A percentile compares a stretch with the other conserved stretches of the same genome.
Evolutionary conservation across 1,284 basidiomycete genomes (phyloP).

Genomic region (Lentinula novae-zelandiae): DNA sequence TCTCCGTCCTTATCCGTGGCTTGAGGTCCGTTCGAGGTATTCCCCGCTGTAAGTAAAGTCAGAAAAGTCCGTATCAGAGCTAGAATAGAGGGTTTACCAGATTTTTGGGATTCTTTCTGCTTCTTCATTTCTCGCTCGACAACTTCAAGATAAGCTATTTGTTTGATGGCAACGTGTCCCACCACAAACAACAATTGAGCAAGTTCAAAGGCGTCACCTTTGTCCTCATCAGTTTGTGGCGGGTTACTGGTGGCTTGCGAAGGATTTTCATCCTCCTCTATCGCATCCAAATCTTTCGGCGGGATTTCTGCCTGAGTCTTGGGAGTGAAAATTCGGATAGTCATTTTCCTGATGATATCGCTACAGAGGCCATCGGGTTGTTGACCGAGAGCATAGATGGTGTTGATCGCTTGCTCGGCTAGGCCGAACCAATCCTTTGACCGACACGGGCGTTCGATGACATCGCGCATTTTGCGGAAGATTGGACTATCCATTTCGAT

Average conservation of each 20-base stretch:
- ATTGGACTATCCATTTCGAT: conserved; percentile 87
- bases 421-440: conserved; percentile 95
- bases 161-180: conserved; percentile 96
- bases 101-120: conserved; percentile 85
- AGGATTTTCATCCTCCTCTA: conserved; percentile 42
- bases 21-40: conserved; percentile 36
- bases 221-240: conserved; percentile 39
- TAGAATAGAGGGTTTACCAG: conserved; percentile 46
- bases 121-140: conserved; percentile 98
- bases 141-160: conserved; percentile 94
- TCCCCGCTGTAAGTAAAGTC: conserved; percentile 43
- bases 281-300: conserved; percentile 42
- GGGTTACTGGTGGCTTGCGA: not conserved
- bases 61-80: not conserved
- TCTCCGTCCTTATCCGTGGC: conserved; percentile 65
- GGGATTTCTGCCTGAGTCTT: conserved; percentile 2
- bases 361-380: conserved; percentile 89
- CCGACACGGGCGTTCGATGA: conserved; percentile 72
- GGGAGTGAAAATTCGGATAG: conserved; percentile 64
- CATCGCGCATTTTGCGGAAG: conserved; percentile 80
- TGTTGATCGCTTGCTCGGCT: conserved; percentile 96
- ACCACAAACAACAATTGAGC: conserved; percentile 93
- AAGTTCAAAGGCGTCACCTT: conserved; percentile 80
- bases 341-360: conserved; percentile 80
- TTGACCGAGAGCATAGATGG: conserved; percentile 91